phyloP scores from a whole-genome alignment of 2,329 filamentous ascomycete genomes.

The Cercospora berteroae region DNA sequence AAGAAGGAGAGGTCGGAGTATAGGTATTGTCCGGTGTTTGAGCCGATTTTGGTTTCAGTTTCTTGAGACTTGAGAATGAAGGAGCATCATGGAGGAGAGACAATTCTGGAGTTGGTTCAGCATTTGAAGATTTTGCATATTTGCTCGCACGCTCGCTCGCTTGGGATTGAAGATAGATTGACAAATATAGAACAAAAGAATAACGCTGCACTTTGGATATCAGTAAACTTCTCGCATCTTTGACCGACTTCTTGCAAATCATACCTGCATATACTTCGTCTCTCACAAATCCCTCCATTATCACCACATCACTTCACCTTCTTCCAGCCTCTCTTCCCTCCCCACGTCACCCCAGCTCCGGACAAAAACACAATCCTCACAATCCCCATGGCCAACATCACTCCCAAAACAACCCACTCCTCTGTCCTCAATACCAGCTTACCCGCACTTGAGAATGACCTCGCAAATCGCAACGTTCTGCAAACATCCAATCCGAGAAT shows the following conservation, averaged over 20 bases:
- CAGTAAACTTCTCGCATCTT: not conserved
- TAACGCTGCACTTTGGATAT: constrained; percentile 42
- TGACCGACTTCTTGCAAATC: not conserved
- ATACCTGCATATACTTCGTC: not conserved
- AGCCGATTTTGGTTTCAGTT: not conserved
- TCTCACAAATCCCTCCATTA: too few species aligned
- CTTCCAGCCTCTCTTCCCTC: not conserved
- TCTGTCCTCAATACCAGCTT: not conserved
- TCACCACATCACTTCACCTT: not conserved
- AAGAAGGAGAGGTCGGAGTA: not conserved
- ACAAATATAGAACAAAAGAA: not conserved
- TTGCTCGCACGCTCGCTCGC: not conserved
- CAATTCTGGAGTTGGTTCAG: not conserved
- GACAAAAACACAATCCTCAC: not conserved
- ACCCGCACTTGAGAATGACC: not conserved
- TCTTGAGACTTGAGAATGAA: not conserved
- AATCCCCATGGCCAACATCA: not conserved
- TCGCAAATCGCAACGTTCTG: not conserved
- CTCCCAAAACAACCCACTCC: not conserved
- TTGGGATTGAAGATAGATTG: not conserved
- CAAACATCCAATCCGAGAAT: not conserved
- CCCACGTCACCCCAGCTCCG: not conserved
- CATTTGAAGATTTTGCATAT: not conserved
- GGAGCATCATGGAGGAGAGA: not conserved
- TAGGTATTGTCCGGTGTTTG: not conserved